Percentiles rank a stretch among this genome's conserved stretches.
These are phyloP conservation scores for Phlebiopsis flavidoalba DNA, from an alignment of 768 basidiomycete species.

Conservation along the genomic window DNA sequence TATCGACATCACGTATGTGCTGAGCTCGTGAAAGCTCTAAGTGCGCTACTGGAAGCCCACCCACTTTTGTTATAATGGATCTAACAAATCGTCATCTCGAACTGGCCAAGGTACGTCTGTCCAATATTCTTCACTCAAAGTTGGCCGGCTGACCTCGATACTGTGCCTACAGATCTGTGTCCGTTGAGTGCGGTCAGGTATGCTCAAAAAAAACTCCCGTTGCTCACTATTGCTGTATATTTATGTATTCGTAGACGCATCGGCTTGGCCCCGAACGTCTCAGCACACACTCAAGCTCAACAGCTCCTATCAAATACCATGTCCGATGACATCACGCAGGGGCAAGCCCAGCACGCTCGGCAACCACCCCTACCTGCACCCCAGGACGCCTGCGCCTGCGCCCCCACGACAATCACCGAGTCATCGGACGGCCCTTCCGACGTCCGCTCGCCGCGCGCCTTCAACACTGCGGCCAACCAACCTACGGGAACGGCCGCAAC, in stretches of 20 bases:
- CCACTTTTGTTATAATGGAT: slow-evolving; percentile 64
- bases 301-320: background rate
- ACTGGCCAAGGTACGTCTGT: slow-evolving; percentile 73
- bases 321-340: background rate
- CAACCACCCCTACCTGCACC: slow-evolving; percentile 15
- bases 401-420: slow-evolving; percentile 12
- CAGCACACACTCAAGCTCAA: slow-evolving; percentile 13
- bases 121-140: background rate
- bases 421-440: slow-evolving; percentile 10
- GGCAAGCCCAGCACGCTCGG: slow-evolving; percentile 4
- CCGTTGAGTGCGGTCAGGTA: slow-evolving; percentile 63
- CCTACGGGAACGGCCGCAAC: slow-evolving; percentile 8
- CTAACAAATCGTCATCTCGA: slow-evolving; percentile 78
- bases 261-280: slow-evolving; percentile 40
- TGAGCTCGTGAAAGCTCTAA: slow-evolving; percentile 73
- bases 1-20: slow-evolving; percentile 79
- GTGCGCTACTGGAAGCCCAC: slow-evolving; percentile 66
- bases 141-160: background rate
- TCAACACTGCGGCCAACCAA: slow-evolving; percentile 24
- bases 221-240: background rate
- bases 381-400: slow-evolving; percentile 13
- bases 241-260: slow-evolving; percentile 36
- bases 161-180: slow-evolving; percentile 50
- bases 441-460: slow-evolving; percentile 18
- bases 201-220: background rate